Percentiles rank a stretch among this genome's conserved stretches.
Evolutionary conservation across 805 yeast species (phyloP).

Genomic region (Ogataea henricii): DNA sequence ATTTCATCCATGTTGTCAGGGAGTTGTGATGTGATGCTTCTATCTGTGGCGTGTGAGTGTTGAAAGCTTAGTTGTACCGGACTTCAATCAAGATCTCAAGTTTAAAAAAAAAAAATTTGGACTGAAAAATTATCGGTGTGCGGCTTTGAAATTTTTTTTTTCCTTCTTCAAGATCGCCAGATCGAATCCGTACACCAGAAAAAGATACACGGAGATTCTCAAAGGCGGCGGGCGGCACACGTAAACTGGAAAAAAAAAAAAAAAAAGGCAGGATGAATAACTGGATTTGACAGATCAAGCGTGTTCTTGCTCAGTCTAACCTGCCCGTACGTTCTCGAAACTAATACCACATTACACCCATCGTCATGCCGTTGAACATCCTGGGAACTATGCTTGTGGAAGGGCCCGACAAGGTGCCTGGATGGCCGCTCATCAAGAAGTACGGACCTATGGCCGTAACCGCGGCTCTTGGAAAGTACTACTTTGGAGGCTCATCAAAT

Average conservation of each 20-base stretch:
- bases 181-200: constrained; percentile 1
- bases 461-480: constrained; percentile 59
- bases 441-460: constrained; percentile 58
- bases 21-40: too few species aligned
- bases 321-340: not conserved
- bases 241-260: too few species aligned
- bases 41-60: not conserved
- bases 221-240: too few species aligned
- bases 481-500: constrained; percentile 76
- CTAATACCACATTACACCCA: not conserved
- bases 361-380: constrained; percentile 87
- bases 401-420: constrained; percentile 78
- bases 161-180: not conserved
- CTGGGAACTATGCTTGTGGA: constrained; percentile 66
- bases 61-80: not conserved
- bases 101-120: not conserved
- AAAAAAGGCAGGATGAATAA: too few species aligned
- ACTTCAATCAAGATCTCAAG: not conserved
- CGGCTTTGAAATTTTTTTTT: not conserved
- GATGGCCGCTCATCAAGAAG: constrained; percentile 58
- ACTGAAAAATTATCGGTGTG: constrained; percentile 3
- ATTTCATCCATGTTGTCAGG: constrained; percentile 48
- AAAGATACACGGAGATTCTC: not conserved
- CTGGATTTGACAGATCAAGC: constrained; percentile 1
- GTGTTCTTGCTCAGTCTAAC: not conserved